Conservation (phyloP, 768 basidiomycete species). For the Panus rudis region DNA sequence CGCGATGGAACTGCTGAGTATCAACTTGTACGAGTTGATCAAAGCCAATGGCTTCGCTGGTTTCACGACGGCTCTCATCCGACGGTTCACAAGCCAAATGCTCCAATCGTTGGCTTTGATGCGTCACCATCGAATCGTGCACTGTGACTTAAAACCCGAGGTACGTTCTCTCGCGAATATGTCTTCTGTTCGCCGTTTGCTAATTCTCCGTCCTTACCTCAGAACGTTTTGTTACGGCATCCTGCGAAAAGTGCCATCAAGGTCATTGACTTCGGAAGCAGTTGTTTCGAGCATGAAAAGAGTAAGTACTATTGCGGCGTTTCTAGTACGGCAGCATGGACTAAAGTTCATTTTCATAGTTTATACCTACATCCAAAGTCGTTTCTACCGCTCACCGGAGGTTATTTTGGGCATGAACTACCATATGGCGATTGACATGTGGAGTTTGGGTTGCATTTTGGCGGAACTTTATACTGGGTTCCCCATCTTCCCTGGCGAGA, state of each 20-base stretch:
- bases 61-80: conserved; percentile 92
- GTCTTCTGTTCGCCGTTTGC: conserved; percentile 2
- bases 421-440: conserved; percentile 99
- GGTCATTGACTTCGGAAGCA: conserved; percentile 98
- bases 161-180: conserved; percentile 33
- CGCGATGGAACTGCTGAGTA: conserved; percentile 95
- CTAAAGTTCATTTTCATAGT: conserved; percentile 42
- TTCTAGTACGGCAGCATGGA: not conserved
- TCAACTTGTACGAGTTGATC: conserved; percentile 98
- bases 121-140: conserved; percentile 95
- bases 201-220: not conserved
- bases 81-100: conserved; percentile 96
- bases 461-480: conserved; percentile 97
- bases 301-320: conserved; percentile 45
- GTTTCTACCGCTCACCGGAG: conserved; percentile 99
- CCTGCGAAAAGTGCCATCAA: conserved; percentile 96
- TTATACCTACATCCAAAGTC: conserved; percentile 98
- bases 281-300: conserved; percentile 97
- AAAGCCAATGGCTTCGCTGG: conserved; percentile 98
- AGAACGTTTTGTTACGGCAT: conserved; percentile 94
- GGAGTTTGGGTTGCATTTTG: conserved; percentile 97
- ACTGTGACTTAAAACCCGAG: conserved; percentile 99
- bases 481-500: conserved; percentile 98
- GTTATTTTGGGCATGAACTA: conserved; percentile 99
- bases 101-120: conserved; percentile 84